Percentiles rank a stretch among this genome's conserved stretches.
phyloP scores from a whole-genome alignment of 106 monocot genomes.

The Triglochin maritima region DNA sequence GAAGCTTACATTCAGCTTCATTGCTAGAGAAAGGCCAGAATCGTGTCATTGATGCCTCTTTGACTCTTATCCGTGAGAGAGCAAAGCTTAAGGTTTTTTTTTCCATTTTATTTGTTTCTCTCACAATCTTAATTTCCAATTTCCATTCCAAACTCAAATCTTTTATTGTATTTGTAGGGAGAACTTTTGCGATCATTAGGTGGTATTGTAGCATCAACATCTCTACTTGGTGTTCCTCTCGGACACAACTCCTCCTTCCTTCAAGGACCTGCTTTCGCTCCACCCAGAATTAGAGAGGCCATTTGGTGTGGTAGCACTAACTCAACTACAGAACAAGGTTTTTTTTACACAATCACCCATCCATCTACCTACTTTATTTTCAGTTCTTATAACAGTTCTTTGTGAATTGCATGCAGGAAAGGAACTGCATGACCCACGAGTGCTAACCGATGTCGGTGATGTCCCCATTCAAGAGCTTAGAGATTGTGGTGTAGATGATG shows the following conservation, averaged over 20 bases:
- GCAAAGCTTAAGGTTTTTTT: slow-evolving; percentile 78
- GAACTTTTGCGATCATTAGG: slow-evolving; percentile 76
- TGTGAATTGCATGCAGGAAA: slow-evolving; percentile 48
- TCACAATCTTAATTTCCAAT: background rate
- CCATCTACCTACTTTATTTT: background rate
- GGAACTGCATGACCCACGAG: slow-evolving; percentile 89
- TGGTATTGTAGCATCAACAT: slow-evolving; percentile 67
- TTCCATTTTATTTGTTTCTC: background rate
- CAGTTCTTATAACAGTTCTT: background rate
- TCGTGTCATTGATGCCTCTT: slow-evolving; percentile 92
- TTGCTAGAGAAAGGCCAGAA: slow-evolving; percentile 73
- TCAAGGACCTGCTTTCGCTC: slow-evolving; percentile 98
- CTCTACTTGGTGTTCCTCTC: slow-evolving; percentile 87
- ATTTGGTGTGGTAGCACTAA: slow-evolving; percentile 99
- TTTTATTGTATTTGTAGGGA: slow-evolving; percentile 33
- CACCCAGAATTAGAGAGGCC: slow-evolving; percentile 92
- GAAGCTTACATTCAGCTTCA: slow-evolving; percentile 36
- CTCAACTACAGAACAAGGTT: slow-evolving; percentile 86
- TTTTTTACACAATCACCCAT: no score
- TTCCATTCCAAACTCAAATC: no score
- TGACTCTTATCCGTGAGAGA: slow-evolving; percentile 87
- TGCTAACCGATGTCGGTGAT: slow-evolving; percentile 95
- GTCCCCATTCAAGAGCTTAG: slow-evolving; percentile 94
- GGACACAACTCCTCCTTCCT: slow-evolving; percentile 98
- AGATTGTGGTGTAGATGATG: slow-evolving; percentile 87